Base-by-base conservation (phyloP, 208 protist genomes). In the Crithidia thermophila region DNA sequence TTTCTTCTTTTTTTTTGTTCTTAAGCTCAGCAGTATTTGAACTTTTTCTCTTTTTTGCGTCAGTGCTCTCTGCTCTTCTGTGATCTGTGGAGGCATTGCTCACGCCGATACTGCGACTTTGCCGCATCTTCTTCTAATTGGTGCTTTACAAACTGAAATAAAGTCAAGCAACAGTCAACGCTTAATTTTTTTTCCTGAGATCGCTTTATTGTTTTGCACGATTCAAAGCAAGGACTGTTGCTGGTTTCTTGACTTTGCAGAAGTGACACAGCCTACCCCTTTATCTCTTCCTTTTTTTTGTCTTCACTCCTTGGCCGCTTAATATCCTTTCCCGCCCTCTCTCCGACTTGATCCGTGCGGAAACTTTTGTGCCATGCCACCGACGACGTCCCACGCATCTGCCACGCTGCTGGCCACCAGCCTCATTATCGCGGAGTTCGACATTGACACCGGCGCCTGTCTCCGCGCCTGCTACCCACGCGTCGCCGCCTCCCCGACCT, bases 361-460 rank as follows among this genome's bases (percentile, higher is more conserved):
- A n/a, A n/a, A n/a, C n/a, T n/a, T 40, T 43, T 46, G 28, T 1
- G 3, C 4, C 52, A 56, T 65, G 57, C 55, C 47, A 2, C 33
- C 47, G 0, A 36, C 36, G 8, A 18, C 61, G 36, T 27, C 36
- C 1, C 10, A 23, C 13, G 53, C 11, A 30, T 23, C 47, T 23
- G 60, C 71, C n/a, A 61, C 63, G 25, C 71, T 34, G 13, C 58
- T 87, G 25, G 79, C 79, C 11, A 68, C 63, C 1, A 63, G 67
- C 23, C 58, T 89, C 5, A 73, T 92, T 28, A 65, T 94, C 13
- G 84, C 84, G 1, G 88, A 94, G 75, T 94, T 94, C 61, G 88
- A 92, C 62, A 88, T 92, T 28, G 88, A 94, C 58, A 84, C 55
- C 0, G 85, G 88, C 4, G 74, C 85, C 21, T 85, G 75, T 53